Evolutionary conservation across 148 eudicot species (phyloP).

Genomic region (Cornus suecica): DNA sequence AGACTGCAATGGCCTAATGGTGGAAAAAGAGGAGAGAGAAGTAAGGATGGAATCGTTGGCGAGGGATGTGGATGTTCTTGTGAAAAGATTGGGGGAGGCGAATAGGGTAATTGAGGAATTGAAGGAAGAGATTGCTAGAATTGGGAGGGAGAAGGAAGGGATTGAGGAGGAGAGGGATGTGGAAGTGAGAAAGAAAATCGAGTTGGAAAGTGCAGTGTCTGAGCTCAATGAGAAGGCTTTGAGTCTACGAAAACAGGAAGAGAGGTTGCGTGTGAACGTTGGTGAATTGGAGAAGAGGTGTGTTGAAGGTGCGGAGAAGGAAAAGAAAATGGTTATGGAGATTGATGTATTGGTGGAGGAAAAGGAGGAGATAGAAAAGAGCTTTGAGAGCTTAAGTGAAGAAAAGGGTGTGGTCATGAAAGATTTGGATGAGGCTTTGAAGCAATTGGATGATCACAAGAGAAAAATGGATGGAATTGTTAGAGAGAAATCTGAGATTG

Average conservation of each 20-base stretch:
- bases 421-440: conserved; percentile 25
- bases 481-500: conserved; percentile 36
- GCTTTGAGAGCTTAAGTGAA: conserved; percentile 25
- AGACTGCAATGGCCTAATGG: conserved; percentile 14
- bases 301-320: conserved; percentile 28
- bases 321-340: conserved; percentile 23
- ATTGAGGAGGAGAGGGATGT: conserved; percentile 29
- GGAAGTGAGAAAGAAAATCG: conserved; percentile 22
- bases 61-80: conserved; percentile 27
- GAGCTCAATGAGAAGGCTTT: conserved; percentile 29
- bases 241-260: conserved; percentile 35
- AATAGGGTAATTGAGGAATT: conserved; percentile 29
- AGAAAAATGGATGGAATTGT: conserved; percentile 25
- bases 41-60: conserved; percentile 26
- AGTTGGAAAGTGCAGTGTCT: conserved; percentile 32
- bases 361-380: conserved; percentile 31
- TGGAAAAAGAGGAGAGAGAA: conserved; percentile 33
- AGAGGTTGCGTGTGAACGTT: conserved; percentile 16
- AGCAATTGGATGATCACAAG: conserved; percentile 33
- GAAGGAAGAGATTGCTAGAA: conserved; percentile 26
- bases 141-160: conserved; percentile 32
- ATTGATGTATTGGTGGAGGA: conserved; percentile 34
- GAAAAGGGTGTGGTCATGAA: conserved; percentile 32
- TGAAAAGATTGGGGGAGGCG: conserved; percentile 26
- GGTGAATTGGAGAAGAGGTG: conserved; percentile 48